Conservation (phyloP, 805 yeast genomes). For the Ogataea henricii region DNA sequence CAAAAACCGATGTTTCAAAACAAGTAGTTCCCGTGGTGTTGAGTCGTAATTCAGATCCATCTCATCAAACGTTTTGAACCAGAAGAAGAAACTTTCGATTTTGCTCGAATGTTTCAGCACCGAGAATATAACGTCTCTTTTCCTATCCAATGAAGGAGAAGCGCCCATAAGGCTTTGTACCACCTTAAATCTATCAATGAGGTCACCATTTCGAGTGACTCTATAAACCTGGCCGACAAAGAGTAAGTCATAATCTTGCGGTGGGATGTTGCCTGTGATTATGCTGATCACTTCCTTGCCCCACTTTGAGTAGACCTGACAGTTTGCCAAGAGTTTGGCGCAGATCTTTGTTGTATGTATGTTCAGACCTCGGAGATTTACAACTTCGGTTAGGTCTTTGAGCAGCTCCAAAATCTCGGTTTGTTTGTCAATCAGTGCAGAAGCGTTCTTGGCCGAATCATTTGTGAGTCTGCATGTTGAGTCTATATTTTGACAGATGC, state of each 20-base stretch:
- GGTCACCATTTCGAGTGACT: constrained; percentile 1
- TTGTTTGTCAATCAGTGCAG: not conserved
- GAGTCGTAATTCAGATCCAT: constrained; percentile 8
- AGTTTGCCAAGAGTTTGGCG: constrained; percentile 2
- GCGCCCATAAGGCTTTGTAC: constrained; percentile 7
- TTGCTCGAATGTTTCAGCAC: constrained; percentile 9
- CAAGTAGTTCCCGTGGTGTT: constrained; percentile 13
- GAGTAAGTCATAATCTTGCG: constrained; percentile 5
- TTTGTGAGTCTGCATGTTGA: not conserved
- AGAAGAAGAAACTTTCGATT: constrained; percentile 12
- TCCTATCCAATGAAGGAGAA: constrained; percentile 1
- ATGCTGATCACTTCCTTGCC: constrained; percentile 1
- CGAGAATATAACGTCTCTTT: constrained; percentile 10
- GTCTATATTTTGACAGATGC: not conserved
- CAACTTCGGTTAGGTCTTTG: not conserved
- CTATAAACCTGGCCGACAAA: constrained; percentile 11
- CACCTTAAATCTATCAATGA: constrained; percentile 6
- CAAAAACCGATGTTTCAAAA: constrained; percentile 17
- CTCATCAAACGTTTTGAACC: constrained; percentile 12
- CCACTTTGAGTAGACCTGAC: not conserved
- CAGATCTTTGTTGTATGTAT: constrained; percentile 9
- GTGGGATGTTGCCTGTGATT: constrained; percentile 3
- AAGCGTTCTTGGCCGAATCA: not conserved
- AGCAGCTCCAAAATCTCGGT: not conserved
- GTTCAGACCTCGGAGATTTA: not conserved